Conservation (phyloP, 1,139 yeast genomes). For the Blastobotrys malaysiensis region DNA sequence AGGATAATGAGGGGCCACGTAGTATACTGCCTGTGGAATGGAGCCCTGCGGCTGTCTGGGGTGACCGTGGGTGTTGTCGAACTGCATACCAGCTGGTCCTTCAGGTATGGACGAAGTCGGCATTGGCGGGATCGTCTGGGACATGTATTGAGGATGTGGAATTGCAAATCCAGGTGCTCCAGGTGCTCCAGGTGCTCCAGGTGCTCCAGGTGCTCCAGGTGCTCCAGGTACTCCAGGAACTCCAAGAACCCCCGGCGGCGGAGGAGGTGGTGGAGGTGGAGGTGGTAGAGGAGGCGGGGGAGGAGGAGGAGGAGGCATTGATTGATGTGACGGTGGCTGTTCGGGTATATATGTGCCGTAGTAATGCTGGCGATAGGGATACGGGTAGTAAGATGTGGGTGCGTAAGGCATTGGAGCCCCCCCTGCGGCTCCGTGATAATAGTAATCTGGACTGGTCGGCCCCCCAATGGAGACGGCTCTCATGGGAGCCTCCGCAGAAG, state of each 20-base stretch:
- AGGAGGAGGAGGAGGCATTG: conserved; percentile 24
- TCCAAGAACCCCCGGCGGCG: background rate
- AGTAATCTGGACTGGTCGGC: conserved; percentile 1
- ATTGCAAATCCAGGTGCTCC: background rate
- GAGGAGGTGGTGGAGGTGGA: conserved; percentile 5
- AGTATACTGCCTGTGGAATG: background rate
- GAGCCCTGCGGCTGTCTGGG: background rate
- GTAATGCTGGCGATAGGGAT: conserved; percentile 26
- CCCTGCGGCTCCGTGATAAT: background rate
- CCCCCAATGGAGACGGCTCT: conserved; percentile 17
- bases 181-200: too few relatives aligned
- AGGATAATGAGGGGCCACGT: background rate
- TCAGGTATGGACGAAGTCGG: background rate
- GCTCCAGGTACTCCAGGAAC: too few relatives aligned
- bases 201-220: too few relatives aligned
- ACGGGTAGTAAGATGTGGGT: conserved; percentile 17
- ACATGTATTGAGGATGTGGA: background rate
- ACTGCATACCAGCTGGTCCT: background rate
- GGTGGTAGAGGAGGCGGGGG: conserved; percentile 22
- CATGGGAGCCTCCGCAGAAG: conserved; percentile 28
- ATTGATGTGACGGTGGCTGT: conserved; percentile 26
- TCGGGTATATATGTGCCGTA: conserved; percentile 10
- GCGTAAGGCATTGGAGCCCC: conserved; percentile 7
- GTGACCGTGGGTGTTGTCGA: background rate
- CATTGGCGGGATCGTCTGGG: background rate